Percentiles rank a stretch among this genome's conserved stretches.
Evolutionary conservation across 352 stramenopile species (phyloP).

Genomic region (Phytopythium delawarense): DNA sequence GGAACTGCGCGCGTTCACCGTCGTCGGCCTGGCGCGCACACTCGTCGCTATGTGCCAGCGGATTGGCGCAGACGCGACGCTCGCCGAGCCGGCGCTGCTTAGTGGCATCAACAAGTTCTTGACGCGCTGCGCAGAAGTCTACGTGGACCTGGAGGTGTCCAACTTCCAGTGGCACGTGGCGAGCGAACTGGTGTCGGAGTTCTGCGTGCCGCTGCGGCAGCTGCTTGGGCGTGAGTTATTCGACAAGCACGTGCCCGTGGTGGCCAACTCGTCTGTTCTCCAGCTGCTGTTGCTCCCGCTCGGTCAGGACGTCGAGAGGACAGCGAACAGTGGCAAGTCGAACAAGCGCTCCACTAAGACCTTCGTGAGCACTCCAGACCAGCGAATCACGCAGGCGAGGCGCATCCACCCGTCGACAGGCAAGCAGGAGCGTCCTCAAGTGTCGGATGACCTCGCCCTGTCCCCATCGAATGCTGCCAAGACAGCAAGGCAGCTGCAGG

Average conservation of each 20-base stretch:
- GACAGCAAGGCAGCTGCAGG: neutral
- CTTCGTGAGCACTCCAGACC: constrained; percentile 24
- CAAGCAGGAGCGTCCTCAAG: neutral
- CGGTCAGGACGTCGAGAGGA: constrained; percentile 6
- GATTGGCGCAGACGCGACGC: constrained; percentile 40
- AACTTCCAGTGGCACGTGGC: constrained; percentile 79
- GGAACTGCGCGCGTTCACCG: constrained; percentile 58
- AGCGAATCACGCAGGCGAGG: constrained; percentile 15
- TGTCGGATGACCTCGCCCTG: neutral
- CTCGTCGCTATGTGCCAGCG: constrained; percentile 63
- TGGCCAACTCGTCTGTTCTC: constrained; percentile 54
- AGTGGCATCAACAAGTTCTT: constrained; percentile 58
- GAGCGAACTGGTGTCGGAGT: constrained; percentile 64
- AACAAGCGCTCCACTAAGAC: constrained; percentile 18
- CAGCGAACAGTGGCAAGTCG: constrained; percentile 8
- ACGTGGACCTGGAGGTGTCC: constrained; percentile 67
- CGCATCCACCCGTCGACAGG: neutral
- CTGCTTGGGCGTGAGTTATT: constrained; percentile 56
- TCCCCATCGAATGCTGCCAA: neutral
- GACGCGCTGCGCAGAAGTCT: constrained; percentile 59
- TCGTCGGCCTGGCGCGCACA: constrained; percentile 55
- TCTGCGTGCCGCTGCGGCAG: constrained; percentile 52
- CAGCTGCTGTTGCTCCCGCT: constrained; percentile 61
- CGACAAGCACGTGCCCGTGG: constrained; percentile 45
- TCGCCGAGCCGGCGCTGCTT: constrained; percentile 32